Evolutionary conservation across 1,284 basidiomycete genomes (phyloP).

Genomic region (Ganoderma lucidum): DNA sequence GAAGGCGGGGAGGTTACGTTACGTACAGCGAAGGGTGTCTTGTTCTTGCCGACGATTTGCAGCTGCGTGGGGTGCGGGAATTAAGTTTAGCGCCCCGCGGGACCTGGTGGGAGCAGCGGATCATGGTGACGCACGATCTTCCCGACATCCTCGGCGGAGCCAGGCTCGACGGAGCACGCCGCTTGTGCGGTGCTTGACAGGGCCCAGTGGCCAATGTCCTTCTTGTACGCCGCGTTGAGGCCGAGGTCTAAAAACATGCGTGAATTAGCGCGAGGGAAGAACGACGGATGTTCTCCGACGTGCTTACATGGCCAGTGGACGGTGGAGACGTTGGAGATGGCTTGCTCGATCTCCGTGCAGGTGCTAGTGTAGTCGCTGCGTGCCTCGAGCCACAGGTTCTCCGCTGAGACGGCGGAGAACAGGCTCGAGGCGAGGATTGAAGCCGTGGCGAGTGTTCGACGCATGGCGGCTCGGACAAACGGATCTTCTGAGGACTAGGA

Average conservation of each 20-base stretch:
- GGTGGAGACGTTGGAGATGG: constrained; percentile 40
- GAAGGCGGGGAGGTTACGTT: constrained; percentile 17
- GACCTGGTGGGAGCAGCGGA: background rate
- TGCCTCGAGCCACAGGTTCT: constrained; percentile 8
- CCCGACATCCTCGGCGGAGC: constrained; percentile 39
- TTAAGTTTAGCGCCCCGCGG: constrained; percentile 5
- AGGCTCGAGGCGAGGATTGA: constrained; percentile 23
- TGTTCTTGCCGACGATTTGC: constrained; percentile 49
- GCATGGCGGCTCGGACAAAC: constrained; percentile 11
- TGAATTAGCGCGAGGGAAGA: background rate
- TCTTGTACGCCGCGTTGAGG: constrained; percentile 30
- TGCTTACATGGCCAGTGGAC: constrained; percentile 45
- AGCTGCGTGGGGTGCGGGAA: constrained; percentile 42
- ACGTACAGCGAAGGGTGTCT: constrained; percentile 50
- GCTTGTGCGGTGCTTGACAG: constrained; percentile 36
- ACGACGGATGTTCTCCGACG: background rate
- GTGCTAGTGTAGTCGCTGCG: constrained; percentile 14
- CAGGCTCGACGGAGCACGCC: constrained; percentile 39
- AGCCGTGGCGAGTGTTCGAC: constrained; percentile 31
- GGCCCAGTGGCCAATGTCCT: constrained; percentile 42
- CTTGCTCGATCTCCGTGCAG: constrained; percentile 34
- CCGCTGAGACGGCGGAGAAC: constrained; percentile 8
- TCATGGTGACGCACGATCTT: constrained; percentile 31
- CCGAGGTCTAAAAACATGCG: constrained; percentile 14
- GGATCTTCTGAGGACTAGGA: no score